Base-by-base conservation (phyloP, 2,329 filamentous ascomycete species). In the Bipolaris sorokiniana region DNA sequence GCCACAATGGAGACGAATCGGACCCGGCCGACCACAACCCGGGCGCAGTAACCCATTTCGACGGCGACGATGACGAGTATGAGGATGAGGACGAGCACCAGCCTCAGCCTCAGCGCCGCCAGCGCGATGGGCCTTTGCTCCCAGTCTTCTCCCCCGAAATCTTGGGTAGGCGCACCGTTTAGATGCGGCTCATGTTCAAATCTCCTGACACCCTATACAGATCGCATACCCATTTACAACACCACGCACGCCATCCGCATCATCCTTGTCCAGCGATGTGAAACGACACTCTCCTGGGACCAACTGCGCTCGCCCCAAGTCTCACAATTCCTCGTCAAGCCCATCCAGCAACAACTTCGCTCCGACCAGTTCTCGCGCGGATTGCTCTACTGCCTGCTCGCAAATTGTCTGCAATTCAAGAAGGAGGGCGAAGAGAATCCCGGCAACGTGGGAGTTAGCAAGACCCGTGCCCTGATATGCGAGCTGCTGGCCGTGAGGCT, bases 291-390 rank as follows among this genome's bases (percentile, higher is more conserved):
- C 48, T 89, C 92, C 15, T 98, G 93, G 93, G 94, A 98, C 63
- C 94, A 98, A 76, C 82, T 98, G 61, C 87, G 93, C 62, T 96
- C 92, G n/a, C 94, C 94, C 3, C 94, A 98, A 74, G 89, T 98
- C 54, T 97, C 92, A 15, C 93, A 97, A 73, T 98, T 98, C 74
- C 84, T 98, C 34, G 86, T 97, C 72, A 97, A 97, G 80, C 94
- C 94, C 2, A 95, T 97, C 81, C 92, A 95, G 76, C 90, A 95
- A 73, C 90, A 94, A 75, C 93, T 97, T 62, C 88, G 89, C 59
- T 83, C 86, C 15, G 87, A 90, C 49, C 91, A 97, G 77, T 94
- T 96, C 76, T 93, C 90, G 28, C 85, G 90, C 46, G 93, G 91
- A 9, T 95, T 92, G 0, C 77, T 97, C 36, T 97, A 96, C 78